phyloP scores from a whole-genome alignment of 352 stramenopile genomes.

The Phytophthora podocarpi region DNA sequence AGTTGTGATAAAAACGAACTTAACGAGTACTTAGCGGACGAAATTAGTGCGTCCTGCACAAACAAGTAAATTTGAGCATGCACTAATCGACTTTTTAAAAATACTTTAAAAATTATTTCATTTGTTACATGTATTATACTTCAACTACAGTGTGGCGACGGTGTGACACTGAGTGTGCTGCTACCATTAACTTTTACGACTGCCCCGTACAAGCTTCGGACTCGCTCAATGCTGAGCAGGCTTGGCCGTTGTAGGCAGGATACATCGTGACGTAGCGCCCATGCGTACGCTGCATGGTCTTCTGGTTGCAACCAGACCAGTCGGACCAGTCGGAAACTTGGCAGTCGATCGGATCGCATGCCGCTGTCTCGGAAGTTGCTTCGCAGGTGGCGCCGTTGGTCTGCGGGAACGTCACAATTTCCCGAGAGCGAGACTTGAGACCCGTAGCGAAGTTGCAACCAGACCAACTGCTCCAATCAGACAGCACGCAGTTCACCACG shows the following conservation, averaged over 20 bases:
- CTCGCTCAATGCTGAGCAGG: slow-evolving; percentile 36
- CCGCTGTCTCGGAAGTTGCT: slow-evolving; percentile 17
- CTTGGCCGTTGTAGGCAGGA: slow-evolving; percentile 34
- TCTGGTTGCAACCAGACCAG: slow-evolving; percentile 58
- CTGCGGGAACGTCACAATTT: slow-evolving; percentile 38
- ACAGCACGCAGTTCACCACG: slow-evolving; percentile 53
- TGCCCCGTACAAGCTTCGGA: slow-evolving; percentile 29
- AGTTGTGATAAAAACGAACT: neutral
- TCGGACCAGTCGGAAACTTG: slow-evolving; percentile 48
- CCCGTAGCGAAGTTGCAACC: slow-evolving; percentile 50
- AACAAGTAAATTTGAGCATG: too few species aligned
- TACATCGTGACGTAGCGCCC: slow-evolving; percentile 43
- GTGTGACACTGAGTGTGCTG: too few species aligned
- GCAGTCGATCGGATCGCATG: slow-evolving; percentile 56
- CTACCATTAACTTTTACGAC: too few species aligned
- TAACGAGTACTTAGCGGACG: neutral
- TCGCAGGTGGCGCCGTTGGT: slow-evolving; percentile 35
- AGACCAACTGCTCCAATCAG: slow-evolving; percentile 52
- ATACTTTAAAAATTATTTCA: too few species aligned
- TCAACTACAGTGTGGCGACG: too few species aligned
- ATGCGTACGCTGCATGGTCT: slow-evolving; percentile 40
- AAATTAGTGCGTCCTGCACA: too few species aligned
- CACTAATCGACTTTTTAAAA: too few species aligned
- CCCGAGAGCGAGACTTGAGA: slow-evolving; percentile 42
- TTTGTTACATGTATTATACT: too few species aligned